A percentile compares a stretch with the other conserved stretches of the same genome.
Conservation (phyloP, 2,329 filamentous ascomycete genomes). For the Penicillium oxalicum region DNA sequence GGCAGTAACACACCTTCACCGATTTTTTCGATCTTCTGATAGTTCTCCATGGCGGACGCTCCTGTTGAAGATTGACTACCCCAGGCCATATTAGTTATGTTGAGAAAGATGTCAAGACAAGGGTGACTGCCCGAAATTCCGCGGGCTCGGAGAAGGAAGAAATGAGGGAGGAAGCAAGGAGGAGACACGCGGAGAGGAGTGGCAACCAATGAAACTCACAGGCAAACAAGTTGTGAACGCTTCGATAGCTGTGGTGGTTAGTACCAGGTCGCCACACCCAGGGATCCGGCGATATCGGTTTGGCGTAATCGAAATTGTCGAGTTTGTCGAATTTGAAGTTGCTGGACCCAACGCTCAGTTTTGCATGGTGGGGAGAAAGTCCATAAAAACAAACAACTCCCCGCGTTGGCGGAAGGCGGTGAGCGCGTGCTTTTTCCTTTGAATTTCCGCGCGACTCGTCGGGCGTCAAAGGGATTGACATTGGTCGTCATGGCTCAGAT, state of each 20-base stretch:
- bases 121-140: constrained; percentile 4
- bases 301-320: not conserved
- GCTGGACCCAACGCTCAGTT: constrained; percentile 2
- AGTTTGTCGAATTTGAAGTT: constrained; percentile 7
- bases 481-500: constrained; percentile 28
- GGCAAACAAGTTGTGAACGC: not conserved
- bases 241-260: constrained; percentile 7
- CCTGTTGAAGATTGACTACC: constrained; percentile 1
- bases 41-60: constrained; percentile 70
- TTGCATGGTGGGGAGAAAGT: constrained; percentile 22
- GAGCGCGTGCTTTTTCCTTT: constrained; percentile 16
- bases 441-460: constrained; percentile 1
- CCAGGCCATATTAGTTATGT: constrained; percentile 5
- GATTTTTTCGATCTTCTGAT: constrained; percentile 94
- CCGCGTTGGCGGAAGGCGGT: constrained; percentile 28
- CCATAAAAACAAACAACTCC: constrained; percentile 33
- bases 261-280: constrained; percentile 5
- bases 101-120: not conserved
- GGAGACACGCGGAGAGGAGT: constrained; percentile 3
- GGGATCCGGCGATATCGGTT: not conserved
- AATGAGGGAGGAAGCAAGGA: constrained; percentile 14
- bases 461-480: not conserved
- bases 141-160: constrained; percentile 1
- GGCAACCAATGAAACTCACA: constrained; percentile 3
- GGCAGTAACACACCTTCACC: constrained; percentile 66